These are phyloP conservation scores for Torulaspora globosa DNA, from an alignment of 1,139 yeast species.

Conservation along the genomic window DNA sequence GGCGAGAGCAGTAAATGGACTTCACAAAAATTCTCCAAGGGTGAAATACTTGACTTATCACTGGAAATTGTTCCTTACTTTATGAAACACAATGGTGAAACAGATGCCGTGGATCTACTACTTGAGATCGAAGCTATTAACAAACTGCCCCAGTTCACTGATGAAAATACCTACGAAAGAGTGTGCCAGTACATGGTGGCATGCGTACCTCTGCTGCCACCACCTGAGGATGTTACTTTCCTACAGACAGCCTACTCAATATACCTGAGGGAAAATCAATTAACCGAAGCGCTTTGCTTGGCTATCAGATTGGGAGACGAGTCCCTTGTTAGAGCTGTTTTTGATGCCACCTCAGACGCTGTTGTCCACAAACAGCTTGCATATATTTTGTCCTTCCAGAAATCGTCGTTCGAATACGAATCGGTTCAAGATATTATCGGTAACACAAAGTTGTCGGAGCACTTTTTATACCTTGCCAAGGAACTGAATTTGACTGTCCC, in stretches of 20 bases:
- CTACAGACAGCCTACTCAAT: slow-evolving; percentile 88
- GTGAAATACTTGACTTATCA: slow-evolving; percentile 58
- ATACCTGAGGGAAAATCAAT: slow-evolving; percentile 71
- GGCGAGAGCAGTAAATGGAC: slow-evolving; percentile 15
- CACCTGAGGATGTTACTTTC: slow-evolving; percentile 87
- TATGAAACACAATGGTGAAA: slow-evolving; percentile 93
- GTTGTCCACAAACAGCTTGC: slow-evolving; percentile 86
- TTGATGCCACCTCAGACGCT: slow-evolving; percentile 66
- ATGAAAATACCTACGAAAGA: slow-evolving; percentile 76
- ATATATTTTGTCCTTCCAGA: slow-evolving; percentile 82
- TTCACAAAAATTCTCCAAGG: slow-evolving; percentile 34
- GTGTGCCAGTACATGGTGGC: slow-evolving; percentile 93
- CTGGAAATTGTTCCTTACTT: slow-evolving; percentile 83
- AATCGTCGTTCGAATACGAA: slow-evolving; percentile 72
- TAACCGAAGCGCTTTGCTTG: slow-evolving; percentile 83
- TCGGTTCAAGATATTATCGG: slow-evolving; percentile 84
- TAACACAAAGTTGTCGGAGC: slow-evolving; percentile 72
- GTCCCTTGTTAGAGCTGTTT: slow-evolving; percentile 69
- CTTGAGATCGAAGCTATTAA: slow-evolving; percentile 87
- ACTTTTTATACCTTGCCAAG: slow-evolving; percentile 72
- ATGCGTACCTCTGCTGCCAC: slow-evolving; percentile 92
- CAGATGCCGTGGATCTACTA: slow-evolving; percentile 93
- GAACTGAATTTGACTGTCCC: slow-evolving; percentile 88
- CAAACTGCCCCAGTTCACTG: slow-evolving; percentile 76
- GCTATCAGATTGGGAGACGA: slow-evolving; percentile 90